Percentiles rank a stretch among this genome's conserved stretches.
phyloP scores from a whole-genome alignment of 192 early-diverging fungal genomes.

The Pilaira anomala region DNA sequence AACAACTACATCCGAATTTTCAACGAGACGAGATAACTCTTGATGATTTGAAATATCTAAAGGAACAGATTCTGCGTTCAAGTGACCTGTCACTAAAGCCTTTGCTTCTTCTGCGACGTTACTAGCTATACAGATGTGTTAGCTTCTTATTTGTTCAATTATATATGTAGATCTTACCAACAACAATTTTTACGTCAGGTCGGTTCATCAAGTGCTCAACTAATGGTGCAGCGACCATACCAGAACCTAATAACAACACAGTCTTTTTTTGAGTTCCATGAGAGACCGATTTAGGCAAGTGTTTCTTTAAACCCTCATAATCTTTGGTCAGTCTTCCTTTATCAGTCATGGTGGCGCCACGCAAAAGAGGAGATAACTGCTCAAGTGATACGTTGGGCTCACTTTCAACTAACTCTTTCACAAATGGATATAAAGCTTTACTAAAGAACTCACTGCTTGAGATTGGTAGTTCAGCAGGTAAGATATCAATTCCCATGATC shows the following conservation, averaged over 20 bases:
- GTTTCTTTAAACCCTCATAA: constrained; percentile 52
- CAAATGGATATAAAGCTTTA: constrained; percentile 74
- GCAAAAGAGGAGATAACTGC: background rate
- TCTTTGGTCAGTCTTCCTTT: constrained; percentile 59
- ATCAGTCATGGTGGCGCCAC: constrained; percentile 70
- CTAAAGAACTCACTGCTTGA: constrained; percentile 94
- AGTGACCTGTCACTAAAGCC: constrained; percentile 55
- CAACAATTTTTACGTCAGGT: constrained; percentile 57
- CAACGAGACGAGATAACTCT: constrained; percentile 59
- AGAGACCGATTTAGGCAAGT: constrained; percentile 30
- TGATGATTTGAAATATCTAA: constrained; percentile 72
- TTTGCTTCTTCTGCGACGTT: constrained; percentile 72
- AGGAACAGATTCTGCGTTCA: constrained; percentile 57
- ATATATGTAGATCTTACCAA: constrained; percentile 48
- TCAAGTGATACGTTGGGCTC: background rate
- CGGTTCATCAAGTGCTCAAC: constrained; percentile 79
- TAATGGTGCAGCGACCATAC: constrained; percentile 89
- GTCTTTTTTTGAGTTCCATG: constrained; percentile 31
- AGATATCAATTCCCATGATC: constrained; percentile 96
- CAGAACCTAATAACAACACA: constrained; percentile 53
- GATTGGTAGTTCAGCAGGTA: constrained; percentile 93
- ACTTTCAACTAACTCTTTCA: constrained; percentile 72
- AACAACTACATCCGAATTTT: constrained; percentile 77
- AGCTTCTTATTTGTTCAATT: background rate
- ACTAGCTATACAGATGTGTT: constrained; percentile 55